A percentile compares a stretch with the other conserved stretches of the same genome.
These are phyloP conservation scores for Adansonia rubrostipa DNA, from an alignment of 441 rosid genomes.

Conservation along the genomic window DNA sequence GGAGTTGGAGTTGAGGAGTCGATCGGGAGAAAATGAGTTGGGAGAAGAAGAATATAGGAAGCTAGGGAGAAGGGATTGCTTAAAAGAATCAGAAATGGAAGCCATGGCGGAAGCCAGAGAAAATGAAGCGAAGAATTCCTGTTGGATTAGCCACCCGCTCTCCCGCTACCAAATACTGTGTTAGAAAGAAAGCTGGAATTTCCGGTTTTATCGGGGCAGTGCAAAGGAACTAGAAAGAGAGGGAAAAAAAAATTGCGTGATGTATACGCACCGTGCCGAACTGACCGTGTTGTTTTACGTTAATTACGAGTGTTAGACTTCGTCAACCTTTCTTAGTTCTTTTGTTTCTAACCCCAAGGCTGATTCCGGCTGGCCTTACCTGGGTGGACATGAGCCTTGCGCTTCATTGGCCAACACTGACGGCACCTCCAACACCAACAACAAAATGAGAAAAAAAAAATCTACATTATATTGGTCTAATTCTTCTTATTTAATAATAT, in stretches of 20 bases:
- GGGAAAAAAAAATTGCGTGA: background rate
- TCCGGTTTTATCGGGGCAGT: slow-evolving; percentile 22
- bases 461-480: too few species aligned
- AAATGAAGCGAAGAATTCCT: background rate
- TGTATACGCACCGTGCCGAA: background rate
- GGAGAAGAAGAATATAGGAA: slow-evolving; percentile 67
- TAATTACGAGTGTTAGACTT: slow-evolving; percentile 21
- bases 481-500: too few species aligned
- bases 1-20: slow-evolving; percentile 38
- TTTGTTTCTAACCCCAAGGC: background rate
- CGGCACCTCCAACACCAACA: background rate
- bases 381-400: background rate
- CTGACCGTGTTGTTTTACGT: background rate
- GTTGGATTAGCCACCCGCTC: slow-evolving; percentile 12
- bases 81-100: slow-evolving; percentile 48
- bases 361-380: background rate
- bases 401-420: background rate
- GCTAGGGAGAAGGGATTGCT: slow-evolving; percentile 65
- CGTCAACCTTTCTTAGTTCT: background rate
- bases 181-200: background rate
- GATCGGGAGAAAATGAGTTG: slow-evolving; percentile 44
- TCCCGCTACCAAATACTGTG: slow-evolving; percentile 27
- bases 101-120: slow-evolving; percentile 14
- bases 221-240: background rate
- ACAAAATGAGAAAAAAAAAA: too few species aligned